A percentile compares a stretch with the other conserved stretches of the same genome.
Conservation (phyloP, 257 asterid species). For the Nicotiana attenuata region DNA sequence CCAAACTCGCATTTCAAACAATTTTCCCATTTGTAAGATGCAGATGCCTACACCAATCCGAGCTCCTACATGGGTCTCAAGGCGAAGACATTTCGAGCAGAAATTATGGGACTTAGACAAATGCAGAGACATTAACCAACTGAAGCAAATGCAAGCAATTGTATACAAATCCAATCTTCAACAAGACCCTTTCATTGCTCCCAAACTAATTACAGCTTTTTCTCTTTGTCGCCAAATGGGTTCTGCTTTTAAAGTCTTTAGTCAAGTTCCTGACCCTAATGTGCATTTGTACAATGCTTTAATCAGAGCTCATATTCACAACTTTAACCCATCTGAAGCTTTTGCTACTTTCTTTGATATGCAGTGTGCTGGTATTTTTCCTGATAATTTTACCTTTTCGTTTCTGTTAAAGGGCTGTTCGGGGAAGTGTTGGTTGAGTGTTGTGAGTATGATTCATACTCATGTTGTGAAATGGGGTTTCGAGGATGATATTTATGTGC, state of each 20-base stretch:
- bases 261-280: slow-evolving; percentile 44
- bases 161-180: slow-evolving; percentile 65
- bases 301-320: slow-evolving; percentile 41
- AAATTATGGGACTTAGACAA: slow-evolving; percentile 56
- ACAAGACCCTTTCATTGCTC: slow-evolving; percentile 47
- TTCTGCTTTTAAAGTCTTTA: slow-evolving; percentile 47
- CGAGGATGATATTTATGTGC: slow-evolving; percentile 46
- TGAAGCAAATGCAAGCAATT: slow-evolving; percentile 60
- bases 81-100: slow-evolving; percentile 56
- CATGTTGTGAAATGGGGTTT: slow-evolving; percentile 53
- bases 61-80: slow-evolving; percentile 59
- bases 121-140: slow-evolving; percentile 49
- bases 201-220: slow-evolving; percentile 60
- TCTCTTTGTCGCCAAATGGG: slow-evolving; percentile 49
- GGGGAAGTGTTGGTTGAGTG: slow-evolving; percentile 27
- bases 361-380: slow-evolving; percentile 42
- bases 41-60: slow-evolving; percentile 50
- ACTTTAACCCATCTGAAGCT: slow-evolving; percentile 44
- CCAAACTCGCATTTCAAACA: not conserved
- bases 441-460: slow-evolving; percentile 51
- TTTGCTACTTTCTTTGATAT: slow-evolving; percentile 43
- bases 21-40: slow-evolving; percentile 21
- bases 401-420: slow-evolving; percentile 58
- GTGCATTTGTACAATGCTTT: slow-evolving; percentile 44
- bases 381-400: slow-evolving; percentile 58